phyloP scores from a whole-genome alignment of 2,329 filamentous ascomycete species.

The Alternaria sp. region DNA sequence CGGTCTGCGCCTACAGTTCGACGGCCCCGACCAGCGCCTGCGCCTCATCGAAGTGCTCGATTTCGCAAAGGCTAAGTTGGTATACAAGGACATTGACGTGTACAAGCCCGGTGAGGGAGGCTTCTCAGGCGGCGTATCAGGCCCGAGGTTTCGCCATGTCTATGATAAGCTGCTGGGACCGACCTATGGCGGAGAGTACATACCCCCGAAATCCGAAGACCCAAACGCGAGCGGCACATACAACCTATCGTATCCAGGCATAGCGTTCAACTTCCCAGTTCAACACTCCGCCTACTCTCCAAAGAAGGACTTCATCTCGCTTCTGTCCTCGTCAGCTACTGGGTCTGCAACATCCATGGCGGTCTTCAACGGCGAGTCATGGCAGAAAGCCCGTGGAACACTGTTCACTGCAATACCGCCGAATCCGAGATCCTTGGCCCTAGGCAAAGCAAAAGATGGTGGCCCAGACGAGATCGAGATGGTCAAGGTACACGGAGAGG shows the following conservation, averaged over 20 bases:
- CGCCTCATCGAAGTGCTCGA: constrained; percentile 90
- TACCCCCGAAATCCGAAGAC: constrained; percentile 65
- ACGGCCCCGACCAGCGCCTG: constrained; percentile 89
- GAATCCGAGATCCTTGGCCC: constrained; percentile 73
- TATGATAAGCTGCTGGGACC: constrained; percentile 94
- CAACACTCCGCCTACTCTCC: constrained; percentile 76
- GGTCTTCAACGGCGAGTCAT: constrained; percentile 87
- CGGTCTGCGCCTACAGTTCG: constrained; percentile 88
- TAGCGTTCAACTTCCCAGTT: constrained; percentile 90
- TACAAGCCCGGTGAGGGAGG: constrained; percentile 63
- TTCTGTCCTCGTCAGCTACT: constrained; percentile 80
- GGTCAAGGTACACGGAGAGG: constrained; percentile 78
- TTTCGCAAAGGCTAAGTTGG: constrained; percentile 83
- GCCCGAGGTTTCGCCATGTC: constrained; percentile 84
- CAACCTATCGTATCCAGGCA: constrained; percentile 89
- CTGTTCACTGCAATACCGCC: constrained; percentile 79
- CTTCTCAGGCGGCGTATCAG: constrained; percentile 51
- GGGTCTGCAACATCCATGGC: constrained; percentile 85
- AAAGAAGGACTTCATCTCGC: constrained; percentile 79
- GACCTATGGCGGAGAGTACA: constrained; percentile 91
- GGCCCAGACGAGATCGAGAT: constrained; percentile 89
- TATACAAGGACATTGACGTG: constrained; percentile 82
- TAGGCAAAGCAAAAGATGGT: constrained; percentile 73
- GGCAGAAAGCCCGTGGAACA: constrained; percentile 78
- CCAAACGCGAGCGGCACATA: constrained; percentile 72